Evolutionary conservation across 441 rosid species (phyloP), one percentile per base, ranked within the genome.

Genomic region (Caryocar brasiliense): DNA sequence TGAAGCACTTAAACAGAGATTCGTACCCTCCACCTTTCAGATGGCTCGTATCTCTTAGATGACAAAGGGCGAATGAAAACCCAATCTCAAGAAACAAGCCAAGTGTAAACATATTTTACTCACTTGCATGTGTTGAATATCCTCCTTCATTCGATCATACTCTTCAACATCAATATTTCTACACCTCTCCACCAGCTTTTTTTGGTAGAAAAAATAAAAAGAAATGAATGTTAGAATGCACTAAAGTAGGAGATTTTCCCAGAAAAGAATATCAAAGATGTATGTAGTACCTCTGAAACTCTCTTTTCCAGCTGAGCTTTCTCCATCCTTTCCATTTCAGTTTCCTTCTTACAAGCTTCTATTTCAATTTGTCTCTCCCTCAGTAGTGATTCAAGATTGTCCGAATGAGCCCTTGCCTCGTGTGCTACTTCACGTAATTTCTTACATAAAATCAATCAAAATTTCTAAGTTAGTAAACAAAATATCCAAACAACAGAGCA

Each of bases 341-440:
- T 70, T 66, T 86, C 88, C 59, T 74, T 89, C 73, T 70, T 76
- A 52, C 69, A 67, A 54, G 81, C 66, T 68, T 85, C 96, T 20
- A 85, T 50, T 79, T 84, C 95, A 40, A 67, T 70, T 56, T 83
- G 73, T 65, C 61, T 81, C 67, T 76, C 86, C 76, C 67, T 81
- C 67, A 86, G 40, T 32, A 65, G 56, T 53, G 74, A 69, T 53
- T 75, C 80, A 8, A 76, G 61, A 41, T 61, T 66, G 51, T 83
- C 95, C 58, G 59, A 64, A 44, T 83, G 81, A 53, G 60, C 62
- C 69, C 56, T 71, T 63, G 74, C 74, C 67, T 77, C 80, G 26
- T 81, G 89, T 40, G 80, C 79, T 37, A 65, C 78, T 45, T 86
- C 94, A 23, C 85, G 95, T 67, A 81, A 67, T 83, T 82, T 89